Conservation (phyloP, 2,329 filamentous ascomycete species). For the Ceratocystis alfenasii region DNA sequence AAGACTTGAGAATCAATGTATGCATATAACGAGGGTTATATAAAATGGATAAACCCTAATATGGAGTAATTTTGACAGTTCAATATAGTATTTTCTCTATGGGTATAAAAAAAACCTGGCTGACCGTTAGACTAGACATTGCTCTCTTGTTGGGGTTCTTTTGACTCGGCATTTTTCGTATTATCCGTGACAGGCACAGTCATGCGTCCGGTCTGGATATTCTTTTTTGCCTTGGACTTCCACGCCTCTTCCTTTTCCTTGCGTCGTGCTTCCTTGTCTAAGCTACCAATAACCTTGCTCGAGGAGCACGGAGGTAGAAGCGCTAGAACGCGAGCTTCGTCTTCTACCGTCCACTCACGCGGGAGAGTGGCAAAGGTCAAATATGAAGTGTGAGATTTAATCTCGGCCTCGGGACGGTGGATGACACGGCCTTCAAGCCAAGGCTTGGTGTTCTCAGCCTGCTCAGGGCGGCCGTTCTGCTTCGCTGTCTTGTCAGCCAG, state of each 20-base stretch:
- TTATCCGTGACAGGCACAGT: not conserved
- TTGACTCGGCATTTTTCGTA: not conserved
- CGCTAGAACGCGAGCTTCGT: conserved; percentile 56
- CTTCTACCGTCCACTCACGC: conserved; percentile 70
- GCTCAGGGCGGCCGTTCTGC: not conserved
- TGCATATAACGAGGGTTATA: conserved; percentile 10
- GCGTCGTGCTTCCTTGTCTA: conserved; percentile 44
- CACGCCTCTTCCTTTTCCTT: conserved; percentile 45
- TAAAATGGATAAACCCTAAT: conserved; percentile 1
- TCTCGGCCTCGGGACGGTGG: conserved; percentile 70
- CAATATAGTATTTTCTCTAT: not conserved
- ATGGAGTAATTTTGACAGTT: not conserved
- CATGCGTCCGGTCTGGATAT: not conserved
- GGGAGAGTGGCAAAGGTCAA: conserved; percentile 85
- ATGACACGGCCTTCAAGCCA: conserved; percentile 68
- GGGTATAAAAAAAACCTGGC: not conserved
- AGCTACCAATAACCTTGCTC: conserved; percentile 39
- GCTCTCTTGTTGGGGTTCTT: not conserved
- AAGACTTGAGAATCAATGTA: not conserved
- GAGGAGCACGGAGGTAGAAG: conserved; percentile 48
- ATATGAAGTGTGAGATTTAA: conserved; percentile 97
- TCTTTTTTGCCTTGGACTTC: conserved; percentile 36
- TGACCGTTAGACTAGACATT: not conserved
- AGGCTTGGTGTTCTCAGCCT: conserved; percentile 33
- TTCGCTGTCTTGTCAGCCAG: conserved; percentile 9